A percentile compares a stretch with the other conserved stretches of the same genome.
Conservation (phyloP, 2,329 filamentous ascomycete genomes). For the Fusarium incarnatum region DNA sequence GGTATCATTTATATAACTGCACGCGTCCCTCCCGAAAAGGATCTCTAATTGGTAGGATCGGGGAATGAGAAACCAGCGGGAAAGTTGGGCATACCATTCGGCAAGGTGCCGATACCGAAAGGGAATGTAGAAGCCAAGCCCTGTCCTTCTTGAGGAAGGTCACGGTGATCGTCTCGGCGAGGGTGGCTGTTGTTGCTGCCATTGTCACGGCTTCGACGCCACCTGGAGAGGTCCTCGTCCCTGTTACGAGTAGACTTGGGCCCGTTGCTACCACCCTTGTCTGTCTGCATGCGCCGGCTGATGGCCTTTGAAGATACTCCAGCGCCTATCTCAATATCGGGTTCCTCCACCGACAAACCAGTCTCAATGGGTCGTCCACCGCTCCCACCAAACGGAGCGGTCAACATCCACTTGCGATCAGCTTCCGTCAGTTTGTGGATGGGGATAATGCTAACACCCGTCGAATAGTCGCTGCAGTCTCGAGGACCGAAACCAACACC, state of each 20-base stretch:
- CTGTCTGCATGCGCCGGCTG: constrained; percentile 75
- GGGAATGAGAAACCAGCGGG: constrained; percentile 56
- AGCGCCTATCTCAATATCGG: constrained; percentile 97
- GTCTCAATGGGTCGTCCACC: constrained; percentile 83
- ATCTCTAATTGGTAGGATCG: constrained; percentile 46
- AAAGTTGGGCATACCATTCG: constrained; percentile 59
- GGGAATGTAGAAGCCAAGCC: constrained; percentile 49
- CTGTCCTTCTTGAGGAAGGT: constrained; percentile 42
- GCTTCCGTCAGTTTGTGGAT: constrained; percentile 94
- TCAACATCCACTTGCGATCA: constrained; percentile 97
- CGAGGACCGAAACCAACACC: constrained; percentile 96
- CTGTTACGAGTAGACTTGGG: constrained; percentile 69
- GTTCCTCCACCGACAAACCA: constrained; percentile 93
- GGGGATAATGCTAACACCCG: constrained; percentile 91
- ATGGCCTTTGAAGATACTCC: constrained; percentile 95
- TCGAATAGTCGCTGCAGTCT: constrained; percentile 96
- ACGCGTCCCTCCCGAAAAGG: constrained; percentile 11
- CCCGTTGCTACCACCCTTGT: constrained; percentile 72
- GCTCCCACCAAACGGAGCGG: constrained; percentile 91
- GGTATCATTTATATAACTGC: constrained; percentile 37
- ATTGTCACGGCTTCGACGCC: constrained; percentile 51
- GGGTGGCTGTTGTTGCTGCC: constrained; percentile 41
- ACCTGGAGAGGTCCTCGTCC: constrained; percentile 52
- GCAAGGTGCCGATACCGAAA: constrained; percentile 55
- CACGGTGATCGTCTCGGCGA: constrained; percentile 39